These are phyloP conservation scores for Acacia acuminata DNA, from an alignment of 306 rosid species.

Conservation along the genomic window DNA sequence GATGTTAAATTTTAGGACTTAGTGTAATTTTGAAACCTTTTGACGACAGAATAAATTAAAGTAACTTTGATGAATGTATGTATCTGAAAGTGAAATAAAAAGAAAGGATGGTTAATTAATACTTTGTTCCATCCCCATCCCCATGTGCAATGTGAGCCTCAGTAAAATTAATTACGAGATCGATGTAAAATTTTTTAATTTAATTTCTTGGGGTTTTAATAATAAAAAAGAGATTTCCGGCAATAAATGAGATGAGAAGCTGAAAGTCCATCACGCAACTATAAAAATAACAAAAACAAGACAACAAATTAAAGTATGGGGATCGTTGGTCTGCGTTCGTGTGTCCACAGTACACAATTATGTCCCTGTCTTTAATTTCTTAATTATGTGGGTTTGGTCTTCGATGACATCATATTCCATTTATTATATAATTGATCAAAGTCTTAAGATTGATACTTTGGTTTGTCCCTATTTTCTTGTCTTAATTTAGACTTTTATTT, in stretches of 20 bases:
- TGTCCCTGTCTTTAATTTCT: neutral
- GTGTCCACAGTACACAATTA: neutral
- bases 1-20: neutral
- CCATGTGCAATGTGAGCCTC: slow-evolving; percentile 27
- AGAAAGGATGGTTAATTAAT: neutral
- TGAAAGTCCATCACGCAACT: neutral
- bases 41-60: neutral
- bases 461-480: neutral
- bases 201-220: neutral
- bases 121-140: slow-evolving; percentile 23
- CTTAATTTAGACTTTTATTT: neutral
- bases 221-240: neutral
- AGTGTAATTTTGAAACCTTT: neutral
- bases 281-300: slow-evolving; percentile 31
- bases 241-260: slow-evolving; percentile 18
- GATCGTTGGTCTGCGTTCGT: neutral
- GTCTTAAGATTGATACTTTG: neutral
- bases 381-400: neutral
- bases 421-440: neutral
- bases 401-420: neutral
- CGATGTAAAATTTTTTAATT: neutral
- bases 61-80: neutral
- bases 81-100: neutral
- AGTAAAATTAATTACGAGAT: neutral
- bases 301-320: neutral